Conservation (phyloP, 371 early-diverging fungal species). For the Mortierella sp. region DNA sequence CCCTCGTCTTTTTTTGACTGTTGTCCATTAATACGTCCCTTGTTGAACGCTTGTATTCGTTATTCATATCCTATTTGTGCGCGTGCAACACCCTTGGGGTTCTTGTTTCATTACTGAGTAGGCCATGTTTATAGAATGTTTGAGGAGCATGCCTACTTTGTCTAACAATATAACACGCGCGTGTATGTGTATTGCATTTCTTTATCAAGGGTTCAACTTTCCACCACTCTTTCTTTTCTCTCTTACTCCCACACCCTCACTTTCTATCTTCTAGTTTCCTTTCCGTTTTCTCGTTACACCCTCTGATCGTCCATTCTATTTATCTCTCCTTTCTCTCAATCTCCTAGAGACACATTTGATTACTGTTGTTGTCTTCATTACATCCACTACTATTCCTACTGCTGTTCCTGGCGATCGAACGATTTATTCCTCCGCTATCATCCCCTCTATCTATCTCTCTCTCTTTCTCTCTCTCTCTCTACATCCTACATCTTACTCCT, state of each 20-base stretch:
- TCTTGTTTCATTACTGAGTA: constrained; percentile 4
- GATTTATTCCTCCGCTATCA: constrained; percentile 1
- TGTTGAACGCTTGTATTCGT: constrained; percentile 10
- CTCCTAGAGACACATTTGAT: not conserved
- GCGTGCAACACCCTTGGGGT: not conserved
- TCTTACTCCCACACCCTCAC: not conserved
- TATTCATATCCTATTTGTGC: not conserved
- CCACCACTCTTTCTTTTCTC: not conserved
- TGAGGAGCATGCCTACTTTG: not conserved
- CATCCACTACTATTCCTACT: not conserved
- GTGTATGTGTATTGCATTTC: constrained; percentile 3
- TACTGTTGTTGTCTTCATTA: constrained; percentile 4
- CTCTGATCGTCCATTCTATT: constrained; percentile 6
- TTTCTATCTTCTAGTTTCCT: constrained; percentile 3
- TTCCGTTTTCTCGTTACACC: not conserved
- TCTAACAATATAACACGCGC: not conserved
- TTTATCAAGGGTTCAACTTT: constrained; percentile 16
- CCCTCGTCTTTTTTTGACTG: not conserved
- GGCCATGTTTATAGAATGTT: not conserved
- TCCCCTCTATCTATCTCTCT: not conserved
- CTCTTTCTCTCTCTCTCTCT: not conserved
- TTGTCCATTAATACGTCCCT: constrained; percentile 15
- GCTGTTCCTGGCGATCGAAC: not conserved
- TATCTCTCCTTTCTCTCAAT: not conserved
- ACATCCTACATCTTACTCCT: not conserved